Evolutionary conservation across 2,329 filamentous ascomycete species (phyloP).

Genomic region (Alternaria sp.): DNA sequence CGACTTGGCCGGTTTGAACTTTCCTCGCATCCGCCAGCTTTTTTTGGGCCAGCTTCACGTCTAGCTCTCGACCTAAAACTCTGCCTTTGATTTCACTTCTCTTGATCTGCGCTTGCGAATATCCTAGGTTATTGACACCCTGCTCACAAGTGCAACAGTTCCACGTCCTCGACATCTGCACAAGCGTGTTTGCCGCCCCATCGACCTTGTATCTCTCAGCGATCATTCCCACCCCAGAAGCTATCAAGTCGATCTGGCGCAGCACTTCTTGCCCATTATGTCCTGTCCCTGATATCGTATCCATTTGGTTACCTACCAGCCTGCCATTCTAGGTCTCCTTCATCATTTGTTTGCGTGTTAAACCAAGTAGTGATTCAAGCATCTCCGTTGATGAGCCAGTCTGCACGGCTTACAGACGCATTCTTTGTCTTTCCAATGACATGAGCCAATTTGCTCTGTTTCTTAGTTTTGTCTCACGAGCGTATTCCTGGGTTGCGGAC

Average conservation of each 20-base stretch:
- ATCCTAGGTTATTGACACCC: not conserved
- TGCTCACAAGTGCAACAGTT: not conserved
- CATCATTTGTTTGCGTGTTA: not conserved
- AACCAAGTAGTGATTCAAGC: too few relatives aligned
- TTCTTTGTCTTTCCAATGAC: too few relatives aligned
- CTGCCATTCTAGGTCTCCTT: accelerated
- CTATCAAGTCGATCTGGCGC: not conserved
- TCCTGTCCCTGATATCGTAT: not conserved
- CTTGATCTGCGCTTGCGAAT: not conserved
- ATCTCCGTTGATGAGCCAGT: too few relatives aligned
- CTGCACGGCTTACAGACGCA: too few relatives aligned
- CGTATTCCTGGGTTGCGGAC: too few relatives aligned
- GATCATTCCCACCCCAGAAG: not conserved
- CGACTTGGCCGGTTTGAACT: too few relatives aligned
- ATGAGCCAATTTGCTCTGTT: too few relatives aligned
- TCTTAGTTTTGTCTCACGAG: too few relatives aligned
- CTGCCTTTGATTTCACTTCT: too few relatives aligned
- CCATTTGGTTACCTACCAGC: not conserved
- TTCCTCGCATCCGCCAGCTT: too few relatives aligned
- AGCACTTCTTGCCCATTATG: not conserved
- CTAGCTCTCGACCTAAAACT: too few relatives aligned
- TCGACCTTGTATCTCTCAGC: not conserved
- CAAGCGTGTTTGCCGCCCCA: not conserved
- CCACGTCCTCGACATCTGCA: not conserved
- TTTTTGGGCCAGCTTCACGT: too few relatives aligned